Conservation (phyloP, 768 basidiomycete genomes). For the Tulasnella sp. region DNA sequence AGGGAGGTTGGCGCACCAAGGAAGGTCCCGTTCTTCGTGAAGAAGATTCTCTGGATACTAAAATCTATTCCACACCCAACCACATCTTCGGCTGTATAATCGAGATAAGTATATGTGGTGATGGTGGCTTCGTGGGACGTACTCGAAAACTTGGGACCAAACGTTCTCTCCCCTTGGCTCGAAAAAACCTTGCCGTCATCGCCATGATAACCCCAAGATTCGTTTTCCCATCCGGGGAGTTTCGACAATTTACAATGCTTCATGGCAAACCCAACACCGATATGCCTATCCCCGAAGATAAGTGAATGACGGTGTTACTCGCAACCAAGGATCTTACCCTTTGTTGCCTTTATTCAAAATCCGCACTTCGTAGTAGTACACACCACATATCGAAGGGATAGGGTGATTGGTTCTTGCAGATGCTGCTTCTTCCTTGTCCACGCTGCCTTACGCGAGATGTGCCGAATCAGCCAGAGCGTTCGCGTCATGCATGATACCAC, state of each 20-base stretch:
- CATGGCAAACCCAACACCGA: conserved; percentile 68
- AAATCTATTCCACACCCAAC: conserved; percentile 93
- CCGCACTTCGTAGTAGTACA: conserved; percentile 91
- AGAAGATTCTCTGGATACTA: conserved; percentile 32
- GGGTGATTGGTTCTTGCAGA: conserved; percentile 64
- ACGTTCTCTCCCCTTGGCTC: conserved; percentile 51
- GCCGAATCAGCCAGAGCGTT: conserved; percentile 6
- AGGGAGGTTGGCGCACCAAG: conserved; percentile 36
- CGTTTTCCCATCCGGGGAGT: conserved; percentile 74
- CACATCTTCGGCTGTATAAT: conserved; percentile 56
- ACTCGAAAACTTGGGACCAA: conserved; percentile 76
- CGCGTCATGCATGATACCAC: conserved; percentile 12
- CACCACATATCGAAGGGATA: conserved; percentile 75
- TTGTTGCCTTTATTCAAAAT: conserved; percentile 68
- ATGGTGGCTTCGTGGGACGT: conserved; percentile 24
- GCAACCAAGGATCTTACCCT: conserved; percentile 40
- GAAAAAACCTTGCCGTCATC: conserved; percentile 74
- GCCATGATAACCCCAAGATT: conserved; percentile 89
- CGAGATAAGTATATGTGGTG: neutral
- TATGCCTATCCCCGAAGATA: conserved; percentile 41
- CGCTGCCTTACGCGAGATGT: conserved; percentile 33
- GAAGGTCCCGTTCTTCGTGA: conserved; percentile 36
- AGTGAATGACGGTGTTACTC: neutral
- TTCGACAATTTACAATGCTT: conserved; percentile 53
- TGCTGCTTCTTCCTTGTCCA: conserved; percentile 66